Base-by-base conservation (phyloP, 1,284 basidiomycete species). In the Earliella scabrosa region DNA sequence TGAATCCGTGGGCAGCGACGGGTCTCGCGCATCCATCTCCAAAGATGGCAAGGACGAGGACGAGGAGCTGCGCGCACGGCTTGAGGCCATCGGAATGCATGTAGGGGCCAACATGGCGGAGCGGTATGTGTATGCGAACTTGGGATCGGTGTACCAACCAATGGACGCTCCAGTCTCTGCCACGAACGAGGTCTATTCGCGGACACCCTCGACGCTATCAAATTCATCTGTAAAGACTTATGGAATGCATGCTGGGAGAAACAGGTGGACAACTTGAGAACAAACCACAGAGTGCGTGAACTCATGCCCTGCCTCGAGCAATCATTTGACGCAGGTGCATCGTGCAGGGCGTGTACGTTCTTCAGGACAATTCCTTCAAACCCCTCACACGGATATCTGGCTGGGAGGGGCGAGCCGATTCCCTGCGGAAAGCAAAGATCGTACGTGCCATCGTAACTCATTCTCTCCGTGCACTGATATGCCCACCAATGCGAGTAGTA, bases 191-290 rank as follows among this genome's bases (percentile, higher is more conserved):
- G 86, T 29, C 80, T 92, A 41, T 91, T 97, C 62, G 73, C 83
- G 0, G 90, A 95, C 64, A 92, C 94, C 2, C 79, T 98, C 9
- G 95, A 98, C 64, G 87, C 86, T 14, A 88, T 98, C 75, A 98
- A 98, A 72, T 97, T 97, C 68, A 82, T 98, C 58, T 98, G 95
- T 78, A 98, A 98, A 70, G 95, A 98, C 60, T 77, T 97, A n/a
- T 95, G 93, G 93, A 80, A 81, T 0, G 81, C 87, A 3, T 87
- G 87, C 53, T 95, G 90, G 90, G 90, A 93, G 55, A 96, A 97
- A 69, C 96, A 97, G 71, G 93, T 97, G 1, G 95, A 98, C 70
- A 97, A 97, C 70, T 76, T 98, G 45, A 83, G 95, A 44, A 98
- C 95, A 9, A 98, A 98, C 71, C 95, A 97, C 73, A 78, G 94